Percentiles rank a stretch among this genome's conserved stretches.
Evolutionary conservation across 495 filamentous ascomycete genomes (phyloP).

Genomic region (Daldinia decipiens): DNA sequence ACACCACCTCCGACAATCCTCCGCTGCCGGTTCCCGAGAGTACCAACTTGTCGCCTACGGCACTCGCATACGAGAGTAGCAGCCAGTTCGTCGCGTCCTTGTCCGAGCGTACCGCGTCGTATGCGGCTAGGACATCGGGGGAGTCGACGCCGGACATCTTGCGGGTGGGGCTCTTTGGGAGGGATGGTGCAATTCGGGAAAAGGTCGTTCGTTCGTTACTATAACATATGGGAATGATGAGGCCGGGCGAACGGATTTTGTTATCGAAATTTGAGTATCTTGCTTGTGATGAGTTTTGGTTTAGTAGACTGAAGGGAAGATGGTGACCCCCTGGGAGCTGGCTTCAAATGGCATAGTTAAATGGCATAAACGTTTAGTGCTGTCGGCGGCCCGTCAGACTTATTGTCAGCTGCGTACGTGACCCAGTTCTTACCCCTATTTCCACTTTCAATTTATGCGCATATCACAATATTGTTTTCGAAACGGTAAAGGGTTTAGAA

Average conservation of each 20-base stretch:
- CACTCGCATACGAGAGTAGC: constrained; percentile 62
- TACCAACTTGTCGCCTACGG: constrained; percentile 57
- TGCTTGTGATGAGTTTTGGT: constrained; percentile 18
- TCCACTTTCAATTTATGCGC: constrained; percentile 2
- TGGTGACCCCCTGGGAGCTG: background rate
- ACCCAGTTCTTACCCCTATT: constrained; percentile 22
- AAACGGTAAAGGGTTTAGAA: no score
- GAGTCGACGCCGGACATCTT: constrained; percentile 58
- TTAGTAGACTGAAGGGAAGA: background rate
- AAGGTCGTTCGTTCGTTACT: constrained; percentile 21
- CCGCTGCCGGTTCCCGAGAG: constrained; percentile 61
- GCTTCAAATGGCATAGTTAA: constrained; percentile 16
- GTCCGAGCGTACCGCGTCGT: constrained; percentile 65
- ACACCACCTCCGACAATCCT: constrained; percentile 60
- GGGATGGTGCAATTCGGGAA: constrained; percentile 5
- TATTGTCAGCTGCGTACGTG: constrained; percentile 15
- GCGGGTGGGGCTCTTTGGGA: background rate
- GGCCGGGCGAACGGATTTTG: constrained; percentile 7
- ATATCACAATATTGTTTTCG: no score
- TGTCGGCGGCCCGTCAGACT: constrained; percentile 19
- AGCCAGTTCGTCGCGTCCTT: constrained; percentile 67
- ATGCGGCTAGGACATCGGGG: constrained; percentile 59
- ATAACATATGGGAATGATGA: constrained; percentile 35
- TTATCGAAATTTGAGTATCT: constrained; percentile 21
- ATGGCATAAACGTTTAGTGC: constrained; percentile 16